A percentile compares a stretch with the other conserved stretches of the same genome.
These are phyloP conservation scores for Nicotiana paniculata DNA, from an alignment of 257 asterid genomes.

Conservation along the genomic window DNA sequence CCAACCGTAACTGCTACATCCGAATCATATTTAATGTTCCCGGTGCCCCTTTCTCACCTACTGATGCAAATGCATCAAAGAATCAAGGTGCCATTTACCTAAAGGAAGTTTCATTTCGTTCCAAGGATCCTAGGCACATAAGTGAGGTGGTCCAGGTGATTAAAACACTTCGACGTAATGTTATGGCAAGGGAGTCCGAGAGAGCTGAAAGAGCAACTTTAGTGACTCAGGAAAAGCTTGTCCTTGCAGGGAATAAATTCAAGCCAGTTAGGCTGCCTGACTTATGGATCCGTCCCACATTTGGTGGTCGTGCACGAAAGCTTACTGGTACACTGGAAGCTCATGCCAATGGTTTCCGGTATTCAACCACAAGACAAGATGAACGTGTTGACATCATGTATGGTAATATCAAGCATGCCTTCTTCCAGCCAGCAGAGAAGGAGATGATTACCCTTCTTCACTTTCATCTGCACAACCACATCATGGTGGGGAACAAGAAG, in stretches of 20 bases:
- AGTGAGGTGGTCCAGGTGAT: conserved; percentile 20
- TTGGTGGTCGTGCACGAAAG: conserved; percentile 30
- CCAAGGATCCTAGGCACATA: conserved; percentile 24
- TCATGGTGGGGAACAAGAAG: conserved; percentile 33
- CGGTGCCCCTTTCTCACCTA: conserved; percentile 17
- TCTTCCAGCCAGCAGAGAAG: conserved; percentile 33
- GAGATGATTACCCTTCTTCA: conserved; percentile 30
- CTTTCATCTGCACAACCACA: conserved; percentile 30
- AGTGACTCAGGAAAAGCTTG: conserved; percentile 25
- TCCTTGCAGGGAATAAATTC: conserved; percentile 20
- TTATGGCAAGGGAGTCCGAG: conserved; percentile 20
- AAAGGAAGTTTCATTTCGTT: conserved; percentile 26
- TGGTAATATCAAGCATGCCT: conserved; percentile 25
- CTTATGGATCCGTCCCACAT: conserved; percentile 19
- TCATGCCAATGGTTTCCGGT: conserved; percentile 24
- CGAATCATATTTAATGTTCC: conserved; percentile 25
- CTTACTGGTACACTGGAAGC: conserved; percentile 22
- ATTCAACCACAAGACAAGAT: conserved; percentile 22
- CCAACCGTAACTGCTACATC: conserved; percentile 21
- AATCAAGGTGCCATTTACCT: conserved; percentile 17
- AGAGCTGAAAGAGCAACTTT: conserved; percentile 23
- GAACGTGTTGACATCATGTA: conserved; percentile 25
- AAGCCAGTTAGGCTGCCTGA: conserved; percentile 20
- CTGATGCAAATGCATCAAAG: conserved; percentile 6
- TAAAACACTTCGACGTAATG: conserved; percentile 18